Evolutionary conservation across 2,329 filamentous ascomycete genomes (phyloP), one percentile per base, ranked within the genome.

Genomic region (Aspergillus novofumigatus): DNA sequence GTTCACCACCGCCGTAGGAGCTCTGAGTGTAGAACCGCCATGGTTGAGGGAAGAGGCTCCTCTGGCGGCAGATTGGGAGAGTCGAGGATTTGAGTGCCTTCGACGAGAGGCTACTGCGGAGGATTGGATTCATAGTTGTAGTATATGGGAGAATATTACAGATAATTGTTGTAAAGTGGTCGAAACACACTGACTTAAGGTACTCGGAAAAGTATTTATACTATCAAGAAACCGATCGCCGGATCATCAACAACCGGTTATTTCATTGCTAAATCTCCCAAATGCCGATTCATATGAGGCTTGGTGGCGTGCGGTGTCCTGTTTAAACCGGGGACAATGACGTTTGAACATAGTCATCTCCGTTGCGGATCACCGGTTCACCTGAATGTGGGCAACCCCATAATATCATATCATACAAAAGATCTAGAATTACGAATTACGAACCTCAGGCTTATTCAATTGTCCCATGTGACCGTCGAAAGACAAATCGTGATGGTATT

Each of bases 21-120:
- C 64, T 63, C n/a, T 64, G 56, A 20, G 58, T 52, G 59, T 67
- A 63, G 7, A 51, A 28, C 45, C 62, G 59, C 52, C 51, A 49
- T 3, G 48, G 26, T 7, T 51, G 44, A n/a, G 48, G 28, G 11
- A 38, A n/a, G 14, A 41, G 20, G 25, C n/a, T 49, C 23, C 29
- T 32, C 45, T 41, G 45, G 6, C 51, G 25, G 28, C 42, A 25
- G 28, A 44, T n/a, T n/a, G 51, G 42, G 21, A 21, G 55, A 23
- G 44, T 29, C 32, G 52, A 23, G 41, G 52, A 26, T 25, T 52
- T 50, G 25, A 51, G 42, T 21, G 42, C 28, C 45, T 49, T 54
- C 23, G 50, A 29, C 3, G 45, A 49, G 51, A 53, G 54, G 29
- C 42, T 52, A 51, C 10, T 9, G 49, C 17, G 11, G 29, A 54